Evolutionary conservation across 2,329 filamentous ascomycete genomes (phyloP).

Genomic region (Lecanoromycetidae sp.): DNA sequence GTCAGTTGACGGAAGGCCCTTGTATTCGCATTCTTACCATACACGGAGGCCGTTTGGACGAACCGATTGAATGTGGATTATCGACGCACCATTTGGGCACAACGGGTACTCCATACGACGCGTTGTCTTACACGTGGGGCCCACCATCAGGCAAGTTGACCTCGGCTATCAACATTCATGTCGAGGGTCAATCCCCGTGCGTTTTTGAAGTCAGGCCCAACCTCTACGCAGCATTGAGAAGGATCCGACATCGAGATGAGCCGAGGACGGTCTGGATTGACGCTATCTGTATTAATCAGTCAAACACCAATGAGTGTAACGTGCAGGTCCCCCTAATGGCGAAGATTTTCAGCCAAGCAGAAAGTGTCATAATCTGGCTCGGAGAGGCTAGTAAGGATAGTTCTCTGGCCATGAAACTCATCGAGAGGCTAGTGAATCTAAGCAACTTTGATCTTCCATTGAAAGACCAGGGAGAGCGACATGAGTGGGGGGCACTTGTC

Average conservation of each 20-base stretch:
- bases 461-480: constrained; percentile 16
- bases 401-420: constrained; percentile 6
- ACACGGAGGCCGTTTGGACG: no score
- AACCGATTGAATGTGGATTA: no score
- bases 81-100: no score
- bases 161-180: not conserved
- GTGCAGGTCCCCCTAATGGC: constrained; percentile 29
- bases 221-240: constrained; percentile 2
- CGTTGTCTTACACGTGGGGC: constrained; percentile 8
- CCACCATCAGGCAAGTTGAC: not conserved
- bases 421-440: constrained; percentile 21
- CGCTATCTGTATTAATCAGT: constrained; percentile 27
- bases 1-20: no score
- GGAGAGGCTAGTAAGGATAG: constrained; percentile 24
- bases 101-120: constrained; percentile 7
- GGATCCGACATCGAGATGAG: not conserved
- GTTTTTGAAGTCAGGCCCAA: constrained; percentile 9
- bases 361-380: constrained; percentile 26
- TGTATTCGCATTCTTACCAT: no score
- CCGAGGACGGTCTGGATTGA: constrained; percentile 26
- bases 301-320: constrained; percentile 23
- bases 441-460: constrained; percentile 25
- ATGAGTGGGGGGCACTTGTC: constrained; percentile 26
- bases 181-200: no score
- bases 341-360: constrained; percentile 25